Percentiles rank a stretch among this genome's conserved stretches.
phyloP scores from a whole-genome alignment of 352 stramenopile species.

The Pythium graminicola region DNA sequence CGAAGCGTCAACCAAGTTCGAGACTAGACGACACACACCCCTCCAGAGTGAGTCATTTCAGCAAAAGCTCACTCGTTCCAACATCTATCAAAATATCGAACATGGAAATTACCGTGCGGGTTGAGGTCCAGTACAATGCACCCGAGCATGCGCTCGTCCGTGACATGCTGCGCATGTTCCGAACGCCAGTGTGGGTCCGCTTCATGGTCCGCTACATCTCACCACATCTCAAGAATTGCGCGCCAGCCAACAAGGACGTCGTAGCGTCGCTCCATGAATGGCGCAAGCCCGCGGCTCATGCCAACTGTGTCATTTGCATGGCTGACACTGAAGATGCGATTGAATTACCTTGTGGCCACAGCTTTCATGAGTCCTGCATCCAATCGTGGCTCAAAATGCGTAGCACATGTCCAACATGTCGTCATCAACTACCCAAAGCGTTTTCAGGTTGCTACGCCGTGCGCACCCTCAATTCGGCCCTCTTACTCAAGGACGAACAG shows the following conservation, averaged over 20 bases:
- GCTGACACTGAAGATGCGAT: slow-evolving; percentile 69
- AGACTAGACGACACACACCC: background rate
- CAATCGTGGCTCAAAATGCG: slow-evolving; percentile 90
- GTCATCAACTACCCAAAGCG: slow-evolving; percentile 86
- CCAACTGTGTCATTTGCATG: slow-evolving; percentile 90
- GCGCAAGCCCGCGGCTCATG: slow-evolving; percentile 1
- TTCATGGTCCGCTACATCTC: slow-evolving; percentile 86
- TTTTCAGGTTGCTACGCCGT: slow-evolving; percentile 75
- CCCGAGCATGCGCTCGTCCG: slow-evolving; percentile 50
- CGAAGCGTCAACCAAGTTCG: background rate
- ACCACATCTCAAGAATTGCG: slow-evolving; percentile 75
- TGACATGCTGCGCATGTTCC: slow-evolving; percentile 79
- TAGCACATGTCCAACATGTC: slow-evolving; percentile 91
- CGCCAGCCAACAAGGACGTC: slow-evolving; percentile 63
- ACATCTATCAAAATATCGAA: background rate
- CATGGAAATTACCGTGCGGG: slow-evolving; percentile 77
- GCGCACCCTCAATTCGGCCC: slow-evolving; percentile 70
- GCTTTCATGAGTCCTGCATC: slow-evolving; percentile 92
- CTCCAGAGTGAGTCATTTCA: background rate
- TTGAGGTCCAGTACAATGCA: slow-evolving; percentile 75
- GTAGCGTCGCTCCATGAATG: slow-evolving; percentile 40
- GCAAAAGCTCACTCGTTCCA: no score
- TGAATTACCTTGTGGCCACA: slow-evolving; percentile 87
- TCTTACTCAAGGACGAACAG: slow-evolving; percentile 63
- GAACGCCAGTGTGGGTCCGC: slow-evolving; percentile 70